phyloP scores from a whole-genome alignment of 2,329 filamentous ascomycete species.

The Colletotrichum navitas region DNA sequence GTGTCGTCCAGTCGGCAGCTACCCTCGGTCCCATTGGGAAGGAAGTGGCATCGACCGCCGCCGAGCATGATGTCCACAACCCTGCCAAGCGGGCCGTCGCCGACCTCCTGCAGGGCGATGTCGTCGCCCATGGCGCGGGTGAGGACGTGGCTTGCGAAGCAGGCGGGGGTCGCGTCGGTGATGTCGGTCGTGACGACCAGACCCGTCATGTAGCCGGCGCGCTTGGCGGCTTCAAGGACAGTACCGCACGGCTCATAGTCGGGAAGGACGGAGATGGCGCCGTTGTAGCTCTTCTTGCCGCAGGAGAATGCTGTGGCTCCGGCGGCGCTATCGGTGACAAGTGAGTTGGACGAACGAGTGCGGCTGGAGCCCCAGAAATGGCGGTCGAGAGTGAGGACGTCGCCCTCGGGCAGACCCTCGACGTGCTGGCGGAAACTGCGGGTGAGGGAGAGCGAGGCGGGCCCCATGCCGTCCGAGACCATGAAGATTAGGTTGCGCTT shows the following conservation, averaged over 20 bases:
- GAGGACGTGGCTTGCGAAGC: conserved; percentile 91
- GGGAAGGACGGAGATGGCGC: conserved; percentile 90
- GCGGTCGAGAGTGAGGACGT: conserved; percentile 84
- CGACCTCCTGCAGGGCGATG: conserved; percentile 93
- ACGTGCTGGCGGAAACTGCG: conserved; percentile 86
- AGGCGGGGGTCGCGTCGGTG: conserved; percentile 95
- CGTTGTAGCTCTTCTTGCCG: conserved; percentile 94
- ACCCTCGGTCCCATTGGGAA: conserved; percentile 83
- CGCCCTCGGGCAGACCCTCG: conserved; percentile 77
- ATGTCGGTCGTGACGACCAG: conserved; percentile 95
- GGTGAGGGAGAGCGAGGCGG: conserved; percentile 88
- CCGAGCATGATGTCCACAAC: conserved; percentile 94
- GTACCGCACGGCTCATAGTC: conserved; percentile 91
- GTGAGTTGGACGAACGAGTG: conserved; percentile 84
- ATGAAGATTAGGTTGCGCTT: conserved; percentile 98
- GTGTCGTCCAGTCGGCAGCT: conserved; percentile 84
- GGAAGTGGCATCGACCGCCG: conserved; percentile 92
- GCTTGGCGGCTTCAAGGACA: conserved; percentile 92
- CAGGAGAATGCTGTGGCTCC: conserved; percentile 97
- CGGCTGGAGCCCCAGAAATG: conserved; percentile 92
- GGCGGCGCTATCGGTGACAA: conserved; percentile 97
- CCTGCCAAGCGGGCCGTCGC: conserved; percentile 86
- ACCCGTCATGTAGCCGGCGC: conserved; percentile 90
- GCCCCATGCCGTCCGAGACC: conserved; percentile 99
- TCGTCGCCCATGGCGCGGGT: conserved; percentile 85